These are phyloP conservation scores for Neurospora sp. DNA, from an alignment of 495 filamentous ascomycete genomes.

Conservation along the genomic window DNA sequence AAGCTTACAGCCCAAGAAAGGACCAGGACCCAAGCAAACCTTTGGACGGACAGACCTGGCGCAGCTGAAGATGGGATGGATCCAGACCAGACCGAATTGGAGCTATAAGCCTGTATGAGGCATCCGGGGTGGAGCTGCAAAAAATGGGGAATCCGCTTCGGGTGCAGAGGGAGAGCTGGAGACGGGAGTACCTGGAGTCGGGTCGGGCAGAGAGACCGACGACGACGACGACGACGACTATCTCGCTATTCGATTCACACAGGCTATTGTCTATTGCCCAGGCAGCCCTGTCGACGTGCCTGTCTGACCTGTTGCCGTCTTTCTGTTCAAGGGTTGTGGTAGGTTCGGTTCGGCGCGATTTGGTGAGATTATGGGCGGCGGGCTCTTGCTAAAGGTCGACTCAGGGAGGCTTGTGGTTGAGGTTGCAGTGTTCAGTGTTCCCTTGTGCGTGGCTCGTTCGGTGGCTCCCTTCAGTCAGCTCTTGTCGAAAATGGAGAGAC, in stretches of 20 bases:
- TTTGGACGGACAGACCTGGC: not conserved
- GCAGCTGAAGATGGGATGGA: not conserved
- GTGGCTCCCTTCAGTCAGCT: not conserved
- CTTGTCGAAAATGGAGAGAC: not conserved
- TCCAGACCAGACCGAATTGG: not conserved
- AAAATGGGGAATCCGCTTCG: not conserved
- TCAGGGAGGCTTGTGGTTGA: not conserved
- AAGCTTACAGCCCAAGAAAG: not conserved
- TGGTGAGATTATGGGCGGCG: not conserved
- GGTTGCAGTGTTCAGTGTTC: not conserved
- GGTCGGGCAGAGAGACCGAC: not conserved
- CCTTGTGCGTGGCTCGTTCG: not conserved
- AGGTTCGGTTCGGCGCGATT: not conserved
- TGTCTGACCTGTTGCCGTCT: not conserved
- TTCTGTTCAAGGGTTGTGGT: not conserved
- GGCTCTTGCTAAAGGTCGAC: not conserved
- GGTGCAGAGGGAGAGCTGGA: not conserved
- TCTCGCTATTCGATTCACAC: not conserved
- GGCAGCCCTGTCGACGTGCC: not conserved
- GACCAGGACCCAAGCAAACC: not conserved
- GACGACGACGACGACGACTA: not conserved
- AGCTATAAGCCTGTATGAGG: not conserved
- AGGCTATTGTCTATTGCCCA: not conserved
- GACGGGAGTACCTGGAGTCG: not conserved
- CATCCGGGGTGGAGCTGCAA: not conserved